Evolutionary conservation across 2,329 filamentous ascomycete species (phyloP), one percentile per base, ranked within the genome.

Genomic region (Cladosporium phlei): DNA sequence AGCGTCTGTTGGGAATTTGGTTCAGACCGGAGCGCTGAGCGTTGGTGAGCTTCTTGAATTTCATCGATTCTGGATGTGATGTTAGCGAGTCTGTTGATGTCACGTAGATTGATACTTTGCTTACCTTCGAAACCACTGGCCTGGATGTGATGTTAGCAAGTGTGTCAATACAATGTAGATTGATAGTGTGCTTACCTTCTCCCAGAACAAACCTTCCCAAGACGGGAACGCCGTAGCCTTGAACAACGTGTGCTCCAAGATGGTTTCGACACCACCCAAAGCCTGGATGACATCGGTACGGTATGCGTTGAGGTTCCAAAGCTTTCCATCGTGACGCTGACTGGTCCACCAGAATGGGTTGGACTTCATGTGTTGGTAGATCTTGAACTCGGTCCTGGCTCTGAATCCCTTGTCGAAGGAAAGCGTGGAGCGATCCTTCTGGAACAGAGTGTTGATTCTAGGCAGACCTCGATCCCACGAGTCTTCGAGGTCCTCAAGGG

Each of bases 321-420:
- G 69, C 63, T 97, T 97, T 63, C 93, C 93, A 60, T 98, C 93
- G 61, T 98, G 94, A 29, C 93, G 78, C 67, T 97, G 91, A 60
- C 87, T 95, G 3, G 93, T 98, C 93, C 93, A 98, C 89, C 90
- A 96, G 76, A 97, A 97, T 0, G 93, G 93, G 64, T 97, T 96
- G 69, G 86, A 94, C 80, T 95, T 96, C 91, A 98, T 97, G 51
- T 97, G 76, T 66, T 97, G 91, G 64, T 97, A 98, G 22, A 93
- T 83, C 75, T 98, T 98, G 75, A 98, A 98, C 66, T 98, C 93
- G 9, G 91, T 88, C 45, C 93, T 80, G 11, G 90, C 83, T 57
- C 93, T 85, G 83, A 97, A 98, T 46, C 93, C 93, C 71, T 98
- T 98, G 73, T 98, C 93, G 62, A 98, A 98, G 61, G 88, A 95